A percentile compares a stretch with the other conserved stretches of the same genome.
Evolutionary conservation across 2,329 filamentous ascomycete genomes (phyloP).

Genomic region (Xylariales sp.): DNA sequence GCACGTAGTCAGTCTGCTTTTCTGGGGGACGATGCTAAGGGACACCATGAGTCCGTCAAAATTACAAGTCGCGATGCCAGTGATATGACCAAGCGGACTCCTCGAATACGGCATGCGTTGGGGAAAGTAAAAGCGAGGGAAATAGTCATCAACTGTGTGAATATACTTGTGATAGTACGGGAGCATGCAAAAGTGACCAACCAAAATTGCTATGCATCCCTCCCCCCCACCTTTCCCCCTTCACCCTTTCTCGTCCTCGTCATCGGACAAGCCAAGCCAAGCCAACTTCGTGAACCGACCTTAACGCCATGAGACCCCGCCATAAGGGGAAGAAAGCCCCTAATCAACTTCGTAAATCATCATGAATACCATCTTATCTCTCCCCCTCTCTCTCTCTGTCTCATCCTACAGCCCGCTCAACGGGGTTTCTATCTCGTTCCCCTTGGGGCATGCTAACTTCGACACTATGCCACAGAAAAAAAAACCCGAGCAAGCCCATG

Average conservation of each 20-base stretch:
- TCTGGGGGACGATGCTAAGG: background rate
- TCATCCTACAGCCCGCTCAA: slow-evolving; percentile 24
- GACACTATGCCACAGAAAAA: slow-evolving; percentile 5
- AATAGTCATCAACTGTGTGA: slow-evolving; percentile 23
- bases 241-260: background rate
- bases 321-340: slow-evolving; percentile 9
- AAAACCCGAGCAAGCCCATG: background rate
- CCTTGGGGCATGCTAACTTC: background rate
- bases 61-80: background rate
- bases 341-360: slow-evolving; percentile 37
- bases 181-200: slow-evolving; percentile 17
- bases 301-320: slow-evolving; percentile 33
- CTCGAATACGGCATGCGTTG: background rate
- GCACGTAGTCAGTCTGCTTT: background rate
- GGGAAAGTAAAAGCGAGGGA: background rate
- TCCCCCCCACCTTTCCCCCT: background rate
- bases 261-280: slow-evolving; percentile 1
- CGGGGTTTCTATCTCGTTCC: background rate
- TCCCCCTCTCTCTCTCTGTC: background rate
- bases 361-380: slow-evolving; percentile 28
- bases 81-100: background rate
- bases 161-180: slow-evolving; percentile 6
- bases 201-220: background rate
- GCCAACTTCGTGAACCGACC: slow-evolving; percentile 19
- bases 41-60: background rate